Evolutionary conservation across 768 basidiomycete species (phyloP), one percentile per base, ranked within the genome.

Genomic region (Hebeloma cylindrosporum): DNA sequence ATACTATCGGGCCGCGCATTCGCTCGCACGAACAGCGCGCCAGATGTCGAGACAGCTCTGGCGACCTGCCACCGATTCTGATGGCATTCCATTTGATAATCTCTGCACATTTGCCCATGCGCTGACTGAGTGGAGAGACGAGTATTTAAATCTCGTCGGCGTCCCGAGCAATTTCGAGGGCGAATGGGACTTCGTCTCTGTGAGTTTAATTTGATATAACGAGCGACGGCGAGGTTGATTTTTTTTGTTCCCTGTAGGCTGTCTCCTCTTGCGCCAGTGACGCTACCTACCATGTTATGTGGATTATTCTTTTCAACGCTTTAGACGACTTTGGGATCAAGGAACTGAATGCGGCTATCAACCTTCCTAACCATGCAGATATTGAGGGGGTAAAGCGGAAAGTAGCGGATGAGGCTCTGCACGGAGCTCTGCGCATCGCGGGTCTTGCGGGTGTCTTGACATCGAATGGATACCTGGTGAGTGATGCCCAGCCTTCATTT

Each of bases 251-350:
- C 25, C 22, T 11, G 5, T 25, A 79, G 74, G 73, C 72, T 31
- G 74, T 75, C 23, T 71, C 71, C 37, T 71, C 71, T 69, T 87
- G 87, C 53, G 85, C 87, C 14, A 89, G 86, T 58, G 88, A 93
- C 60, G 88, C 89, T 21, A 90, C 87, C 21, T 94, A 88, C 61
- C 93, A 96, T 66, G 80, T 87, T 55, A 85, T 94, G 80, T 95
- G 90, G 91, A 82, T 93, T 48, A 79, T 83, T 30, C 65, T 93
- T 3, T 86, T 88, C 63, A 82, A 75, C 50, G 91, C 92, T 1
- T 65, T 95, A 51, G 85, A 90, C 46, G 91, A 94, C 45, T 92
- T 79, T 58, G 91, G 91, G 8, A 73, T 95, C 45, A 80, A 80
- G 49, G 91, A 93, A 56, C 64, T 80, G 48, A 85, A 85, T 60